Evolutionary conservation across 2,329 filamentous ascomycete genomes (phyloP), one percentile per base, ranked within the genome.

Genomic region (Alternaria solani): DNA sequence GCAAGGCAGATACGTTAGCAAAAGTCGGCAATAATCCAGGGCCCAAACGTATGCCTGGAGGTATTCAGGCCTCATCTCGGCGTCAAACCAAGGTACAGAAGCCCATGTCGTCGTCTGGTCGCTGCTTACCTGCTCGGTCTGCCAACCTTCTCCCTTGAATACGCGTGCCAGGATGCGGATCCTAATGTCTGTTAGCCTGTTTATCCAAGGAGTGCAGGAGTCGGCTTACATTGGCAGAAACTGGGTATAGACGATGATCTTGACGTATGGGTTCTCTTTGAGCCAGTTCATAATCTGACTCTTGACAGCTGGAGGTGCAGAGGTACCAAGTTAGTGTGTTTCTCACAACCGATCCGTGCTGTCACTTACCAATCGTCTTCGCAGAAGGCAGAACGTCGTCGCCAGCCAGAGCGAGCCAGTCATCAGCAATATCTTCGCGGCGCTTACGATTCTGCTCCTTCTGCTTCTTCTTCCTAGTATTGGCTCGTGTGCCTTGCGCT

Each of bases 181-280:
- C 71, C 73, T 77, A 7, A 12, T 1, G 5, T 42, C 14, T 11
- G 55, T 72, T 36, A 74, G 63, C 2, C 7, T n/a, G 3, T 47
- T 6, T 12, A 34, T 16, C 2, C 1, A 7, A 0, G 9, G 2
- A 2, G 1, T 16, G 6, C 4, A 0, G 38, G n/a, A 14, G 14
- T 9, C 12, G 7, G 63, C 71, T 67, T 61, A 76, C 66, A 88
- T 83, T 3, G 81, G 75, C 2, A 85, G 72, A 60, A 87, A 90
- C 64, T 89, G 86, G 0, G 84, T 86, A 64, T 88, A 90, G 46
- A 89, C 75, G 58, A 86, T 86, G 46, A 88, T 82, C 73, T 90
- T 89, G 41, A 81, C 81, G 0, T 78, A 52, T 0, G 79, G 78
- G 4, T 83, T 81, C 12, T 84, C 78, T 1, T 75, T 58, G 1